Percentiles rank a stretch among this genome's conserved stretches.
Conservation (phyloP, 1,139 yeast species). For the Debaryomyces subglobosus region DNA sequence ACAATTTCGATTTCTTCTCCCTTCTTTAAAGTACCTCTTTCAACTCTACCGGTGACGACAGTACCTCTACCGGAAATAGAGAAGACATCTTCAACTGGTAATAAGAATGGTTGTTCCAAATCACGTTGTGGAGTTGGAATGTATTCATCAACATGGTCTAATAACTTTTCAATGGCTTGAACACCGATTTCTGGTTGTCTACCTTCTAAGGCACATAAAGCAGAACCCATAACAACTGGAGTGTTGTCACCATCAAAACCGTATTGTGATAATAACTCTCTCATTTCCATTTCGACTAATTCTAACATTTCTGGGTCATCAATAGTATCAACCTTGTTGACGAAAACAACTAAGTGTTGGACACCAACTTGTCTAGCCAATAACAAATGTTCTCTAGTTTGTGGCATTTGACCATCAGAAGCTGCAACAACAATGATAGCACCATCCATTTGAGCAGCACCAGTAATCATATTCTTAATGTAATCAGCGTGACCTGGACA, state of each 20-base stretch:
- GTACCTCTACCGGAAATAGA: slow-evolving; percentile 99
- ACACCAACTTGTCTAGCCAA: slow-evolving; percentile 99
- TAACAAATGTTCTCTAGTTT: slow-evolving; percentile 97
- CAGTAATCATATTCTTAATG: slow-evolving; percentile 98
- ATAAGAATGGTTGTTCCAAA: slow-evolving; percentile 91
- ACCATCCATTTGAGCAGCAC: slow-evolving; percentile 99
- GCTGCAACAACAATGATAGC: slow-evolving; percentile 99
- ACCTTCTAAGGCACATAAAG: slow-evolving; percentile 92
- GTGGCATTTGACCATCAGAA: slow-evolving; percentile 99
- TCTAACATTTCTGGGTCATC: slow-evolving; percentile 99
- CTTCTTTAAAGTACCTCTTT: slow-evolving; percentile 95
- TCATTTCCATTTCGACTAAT: slow-evolving; percentile 99
- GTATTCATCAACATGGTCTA: slow-evolving; percentile 90
- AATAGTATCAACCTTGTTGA: slow-evolving; percentile 95
- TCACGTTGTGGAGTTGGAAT: slow-evolving; percentile 98
- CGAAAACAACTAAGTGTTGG: slow-evolving; percentile 94
- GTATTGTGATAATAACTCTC: slow-evolving; percentile 86
- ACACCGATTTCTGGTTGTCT: slow-evolving; percentile 90
- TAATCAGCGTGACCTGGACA: slow-evolving; percentile 99
- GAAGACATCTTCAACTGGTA: slow-evolving; percentile 97
- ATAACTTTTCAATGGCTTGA: slow-evolving; percentile 77
- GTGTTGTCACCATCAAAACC: slow-evolving; percentile 98
- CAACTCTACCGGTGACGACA: slow-evolving; percentile 98
- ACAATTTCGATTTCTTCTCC: slow-evolving; percentile 98
- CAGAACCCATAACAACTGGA: slow-evolving; percentile 99